Conservation (phyloP, 108 stramenopile genomes). For the Skeletonema menzelii region DNA sequence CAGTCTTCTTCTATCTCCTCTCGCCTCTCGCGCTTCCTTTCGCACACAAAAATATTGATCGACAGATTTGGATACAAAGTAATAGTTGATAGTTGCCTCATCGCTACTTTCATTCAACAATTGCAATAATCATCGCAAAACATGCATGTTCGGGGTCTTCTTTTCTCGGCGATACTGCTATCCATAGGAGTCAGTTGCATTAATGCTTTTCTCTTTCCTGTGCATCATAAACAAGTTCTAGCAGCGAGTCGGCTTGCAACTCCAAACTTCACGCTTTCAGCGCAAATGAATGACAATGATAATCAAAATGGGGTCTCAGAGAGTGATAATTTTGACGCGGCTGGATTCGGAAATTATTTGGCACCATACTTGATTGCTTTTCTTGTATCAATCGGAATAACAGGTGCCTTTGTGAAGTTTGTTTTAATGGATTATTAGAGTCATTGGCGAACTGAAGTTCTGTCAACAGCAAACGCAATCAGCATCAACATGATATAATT, state of each 20-base stretch:
- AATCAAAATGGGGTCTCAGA: not conserved
- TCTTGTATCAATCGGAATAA: constrained; percentile 47
- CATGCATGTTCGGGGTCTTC: not conserved
- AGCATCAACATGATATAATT: not conserved
- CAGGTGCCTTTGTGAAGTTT: constrained; percentile 56
- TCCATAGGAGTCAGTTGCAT: not conserved
- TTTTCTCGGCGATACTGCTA: not conserved
- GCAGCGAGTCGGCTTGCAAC: not conserved
- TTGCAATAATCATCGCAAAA: not conserved
- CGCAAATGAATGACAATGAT: not conserved
- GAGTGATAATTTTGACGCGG: constrained; percentile 45
- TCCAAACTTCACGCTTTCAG: not conserved
- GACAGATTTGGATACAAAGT: no score
- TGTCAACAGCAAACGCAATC: not conserved
- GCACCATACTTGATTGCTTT: constrained; percentile 49
- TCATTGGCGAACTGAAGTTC: not conserved
- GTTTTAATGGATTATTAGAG: constrained; percentile 53
- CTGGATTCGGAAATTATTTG: constrained; percentile 50
- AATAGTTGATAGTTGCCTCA: no score
- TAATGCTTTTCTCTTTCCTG: not conserved
- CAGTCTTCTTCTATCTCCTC: no score
- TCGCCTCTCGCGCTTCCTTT: no score
- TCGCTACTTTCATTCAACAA: not conserved
- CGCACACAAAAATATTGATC: no score
- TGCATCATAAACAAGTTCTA: not conserved